phyloP scores from a whole-genome alignment of 192 early-diverging fungal genomes.

The Coemansia sp. region DNA sequence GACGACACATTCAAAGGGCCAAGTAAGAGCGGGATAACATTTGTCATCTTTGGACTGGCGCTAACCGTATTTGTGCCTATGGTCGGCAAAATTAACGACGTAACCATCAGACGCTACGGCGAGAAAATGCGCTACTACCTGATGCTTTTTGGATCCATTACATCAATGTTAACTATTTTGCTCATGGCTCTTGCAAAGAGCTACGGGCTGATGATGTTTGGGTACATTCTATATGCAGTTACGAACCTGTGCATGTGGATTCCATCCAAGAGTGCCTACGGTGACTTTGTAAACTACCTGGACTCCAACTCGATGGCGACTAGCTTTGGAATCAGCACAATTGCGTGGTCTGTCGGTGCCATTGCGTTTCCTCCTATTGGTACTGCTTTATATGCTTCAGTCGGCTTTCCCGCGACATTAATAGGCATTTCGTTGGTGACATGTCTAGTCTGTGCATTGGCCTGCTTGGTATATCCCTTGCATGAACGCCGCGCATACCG shows the following conservation, averaged over 20 bases:
- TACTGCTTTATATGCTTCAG: slow-evolving; percentile 24
- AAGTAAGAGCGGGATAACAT: slow-evolving; percentile 23
- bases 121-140: slow-evolving; percentile 29
- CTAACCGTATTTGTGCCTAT: slow-evolving; percentile 24
- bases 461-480: no score
- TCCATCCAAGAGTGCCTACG: slow-evolving; percentile 42
- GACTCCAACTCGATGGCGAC: slow-evolving; percentile 33
- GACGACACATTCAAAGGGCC: slow-evolving; percentile 15
- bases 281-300: slow-evolving; percentile 36
- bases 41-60: slow-evolving; percentile 38
- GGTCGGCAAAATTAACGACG: slow-evolving; percentile 23
- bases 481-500: background rate
- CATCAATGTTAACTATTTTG: background rate
- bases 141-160: slow-evolving; percentile 27
- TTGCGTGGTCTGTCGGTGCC: slow-evolving; percentile 32
- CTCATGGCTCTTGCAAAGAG: slow-evolving; percentile 7
- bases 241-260: slow-evolving; percentile 31
- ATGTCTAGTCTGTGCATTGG: no score
- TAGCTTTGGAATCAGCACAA: slow-evolving; percentile 20
- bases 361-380: slow-evolving; percentile 36
- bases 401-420: slow-evolving; percentile 28
- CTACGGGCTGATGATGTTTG: slow-evolving; percentile 36
- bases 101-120: slow-evolving; percentile 20
- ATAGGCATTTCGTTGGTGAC: slow-evolving; percentile 4
- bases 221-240: slow-evolving; percentile 34